Conservation (phyloP, 352 stramenopile genomes). For the Pythium monospermum region DNA sequence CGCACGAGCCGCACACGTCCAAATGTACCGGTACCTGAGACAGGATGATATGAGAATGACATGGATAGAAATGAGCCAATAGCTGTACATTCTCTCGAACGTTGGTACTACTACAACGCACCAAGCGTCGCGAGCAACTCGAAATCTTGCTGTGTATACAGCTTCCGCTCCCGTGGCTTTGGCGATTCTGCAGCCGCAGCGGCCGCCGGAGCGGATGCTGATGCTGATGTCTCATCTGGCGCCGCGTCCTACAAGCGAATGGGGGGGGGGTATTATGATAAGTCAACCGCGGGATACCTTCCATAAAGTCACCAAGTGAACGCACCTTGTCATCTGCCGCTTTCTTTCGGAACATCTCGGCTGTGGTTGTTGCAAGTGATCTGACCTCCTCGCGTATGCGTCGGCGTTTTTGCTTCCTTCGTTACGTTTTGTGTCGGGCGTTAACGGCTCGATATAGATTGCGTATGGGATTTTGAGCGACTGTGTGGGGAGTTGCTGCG, state of each 20-base stretch:
- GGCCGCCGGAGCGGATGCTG: too few relatives aligned
- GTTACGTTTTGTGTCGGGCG: too few relatives aligned
- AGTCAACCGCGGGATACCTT: not conserved
- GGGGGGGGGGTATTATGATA: too few relatives aligned
- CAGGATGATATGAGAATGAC: constrained; percentile 46
- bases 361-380: not conserved
- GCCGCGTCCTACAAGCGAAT: constrained; percentile 25
- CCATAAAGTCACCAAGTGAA: constrained; percentile 2
- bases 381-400: not conserved
- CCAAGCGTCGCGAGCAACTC: constrained; percentile 72
- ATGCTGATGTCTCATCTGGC: constrained; percentile 55
- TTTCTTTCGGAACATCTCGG: constrained; percentile 42
- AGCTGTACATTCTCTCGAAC: not conserved
- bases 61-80: too few relatives aligned
- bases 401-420: too few relatives aligned
- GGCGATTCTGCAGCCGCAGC: constrained; percentile 25
- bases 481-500: too few relatives aligned
- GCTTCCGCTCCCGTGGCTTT: constrained; percentile 24
- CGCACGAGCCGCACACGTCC: too few relatives aligned
- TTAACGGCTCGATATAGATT: not conserved
- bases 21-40: too few relatives aligned
- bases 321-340: constrained; percentile 32
- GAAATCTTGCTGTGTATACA: constrained; percentile 67
- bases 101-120: not conserved
- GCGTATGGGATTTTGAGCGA: too few relatives aligned